Evolutionary conservation across 2,329 filamentous ascomycete species (phyloP).

Genomic region (Nemania sp.): DNA sequence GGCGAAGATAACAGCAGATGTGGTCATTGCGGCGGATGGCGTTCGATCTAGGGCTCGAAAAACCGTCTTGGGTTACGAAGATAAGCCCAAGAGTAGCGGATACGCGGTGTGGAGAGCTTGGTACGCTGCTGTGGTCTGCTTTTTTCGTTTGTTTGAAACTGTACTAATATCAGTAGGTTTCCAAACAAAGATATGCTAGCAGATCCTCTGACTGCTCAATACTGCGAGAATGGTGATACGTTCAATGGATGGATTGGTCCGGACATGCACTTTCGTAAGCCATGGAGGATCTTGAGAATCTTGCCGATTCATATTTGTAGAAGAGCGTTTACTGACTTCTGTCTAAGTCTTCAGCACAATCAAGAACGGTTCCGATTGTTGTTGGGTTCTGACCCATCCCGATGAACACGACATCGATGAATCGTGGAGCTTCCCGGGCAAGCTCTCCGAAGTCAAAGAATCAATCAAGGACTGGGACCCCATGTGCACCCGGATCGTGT

Average conservation of each 20-base stretch:
- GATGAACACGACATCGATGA: slow-evolving; percentile 59
- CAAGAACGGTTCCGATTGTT: slow-evolving; percentile 58
- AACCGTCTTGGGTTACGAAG: slow-evolving; percentile 54
- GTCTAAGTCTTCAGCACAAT: slow-evolving; percentile 54
- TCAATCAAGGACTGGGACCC: slow-evolving; percentile 57
- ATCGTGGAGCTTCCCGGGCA: slow-evolving; percentile 57
- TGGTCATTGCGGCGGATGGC: slow-evolving; percentile 59
- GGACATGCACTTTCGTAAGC: slow-evolving; percentile 53
- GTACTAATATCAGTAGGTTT: slow-evolving; percentile 41
- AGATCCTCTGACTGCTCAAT: slow-evolving; percentile 56
- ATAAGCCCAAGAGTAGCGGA: slow-evolving; percentile 54
- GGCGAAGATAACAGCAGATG: slow-evolving; percentile 47
- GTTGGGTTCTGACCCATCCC: slow-evolving; percentile 61
- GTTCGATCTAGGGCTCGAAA: slow-evolving; percentile 57
- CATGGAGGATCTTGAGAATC: no score
- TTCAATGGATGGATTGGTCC: slow-evolving; percentile 63
- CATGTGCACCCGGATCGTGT: slow-evolving; percentile 47
- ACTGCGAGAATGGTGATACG: slow-evolving; percentile 59
- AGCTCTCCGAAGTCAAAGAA: slow-evolving; percentile 54
- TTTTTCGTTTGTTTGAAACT: no score
- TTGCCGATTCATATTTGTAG: no score
- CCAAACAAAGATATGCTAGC: slow-evolving; percentile 54
- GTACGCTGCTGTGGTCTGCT: slow-evolving; percentile 36
- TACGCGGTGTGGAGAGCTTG: slow-evolving; percentile 59
- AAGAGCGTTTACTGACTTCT: not conserved